Evolutionary conservation across 208 protist species (phyloP).

Genomic region (Leishmania mexicana): DNA sequence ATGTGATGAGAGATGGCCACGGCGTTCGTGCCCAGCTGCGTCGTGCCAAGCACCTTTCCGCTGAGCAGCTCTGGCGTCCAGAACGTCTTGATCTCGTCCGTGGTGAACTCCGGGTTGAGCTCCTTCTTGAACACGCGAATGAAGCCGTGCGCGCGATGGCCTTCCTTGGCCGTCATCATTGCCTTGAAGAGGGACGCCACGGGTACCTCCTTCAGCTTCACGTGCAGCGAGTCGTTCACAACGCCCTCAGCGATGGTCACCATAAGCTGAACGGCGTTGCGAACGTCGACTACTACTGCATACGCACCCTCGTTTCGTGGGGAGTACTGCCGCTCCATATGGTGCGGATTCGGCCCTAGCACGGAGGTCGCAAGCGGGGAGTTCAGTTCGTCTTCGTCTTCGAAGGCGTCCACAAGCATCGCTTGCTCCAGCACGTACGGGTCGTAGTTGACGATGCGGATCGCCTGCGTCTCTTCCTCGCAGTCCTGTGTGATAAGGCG

Average conservation of each 20-base stretch:
- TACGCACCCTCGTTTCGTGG: conserved; percentile 78
- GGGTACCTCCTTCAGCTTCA: conserved; percentile 77
- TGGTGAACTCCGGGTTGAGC: conserved; percentile 47
- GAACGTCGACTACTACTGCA: conserved; percentile 83
- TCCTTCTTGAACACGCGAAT: conserved; percentile 78
- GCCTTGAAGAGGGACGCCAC: conserved; percentile 83
- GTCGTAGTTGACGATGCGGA: conserved; percentile 91
- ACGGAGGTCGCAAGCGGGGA: conserved; percentile 66
- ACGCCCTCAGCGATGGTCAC: conserved; percentile 86
- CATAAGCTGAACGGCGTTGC: conserved; percentile 85
- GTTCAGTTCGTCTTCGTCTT: conserved; percentile 69
- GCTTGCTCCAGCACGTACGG: conserved; percentile 90
- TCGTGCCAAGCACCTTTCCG: conserved; percentile 84
- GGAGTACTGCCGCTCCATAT: conserved; percentile 39
- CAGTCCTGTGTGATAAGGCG: conserved; percentile 79
- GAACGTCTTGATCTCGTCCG: conserved; percentile 73
- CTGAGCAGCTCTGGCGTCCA: conserved; percentile 86
- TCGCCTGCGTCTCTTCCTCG: conserved; percentile 75
- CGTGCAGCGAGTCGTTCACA: conserved; percentile 63
- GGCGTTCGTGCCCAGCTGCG: conserved; percentile 71
- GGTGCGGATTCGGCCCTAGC: conserved; percentile 38
- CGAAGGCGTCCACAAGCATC: conserved; percentile 79
- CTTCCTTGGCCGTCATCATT: conserved; percentile 73
- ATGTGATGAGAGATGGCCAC: conserved; percentile 72
- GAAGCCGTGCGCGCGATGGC: conserved; percentile 77